Conservation (phyloP, 148 eudicot genomes). For the Rhododendron ferrugineum region DNA sequence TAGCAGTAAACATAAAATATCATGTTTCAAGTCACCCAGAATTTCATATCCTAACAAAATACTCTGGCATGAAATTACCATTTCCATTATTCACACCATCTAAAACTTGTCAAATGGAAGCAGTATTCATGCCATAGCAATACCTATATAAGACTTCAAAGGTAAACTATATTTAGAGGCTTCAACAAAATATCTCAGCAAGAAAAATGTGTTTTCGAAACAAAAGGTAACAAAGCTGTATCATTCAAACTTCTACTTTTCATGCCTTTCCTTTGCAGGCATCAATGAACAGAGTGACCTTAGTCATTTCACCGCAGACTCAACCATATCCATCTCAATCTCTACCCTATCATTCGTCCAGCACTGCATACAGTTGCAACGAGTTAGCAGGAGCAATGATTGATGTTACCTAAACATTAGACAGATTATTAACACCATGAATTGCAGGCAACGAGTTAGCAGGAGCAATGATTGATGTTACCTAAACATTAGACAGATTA, state of each 20-base stretch:
- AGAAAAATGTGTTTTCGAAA: not conserved
- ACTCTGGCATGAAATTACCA: not conserved
- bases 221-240: not conserved
- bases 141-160: not conserved
- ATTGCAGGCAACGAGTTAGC: not conserved
- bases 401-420: not conserved
- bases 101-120: not conserved
- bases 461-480: not conserved
- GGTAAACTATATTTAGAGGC: not conserved
- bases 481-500: not conserved
- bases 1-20: not conserved
- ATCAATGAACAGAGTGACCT: constrained; percentile 61
- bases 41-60: not conserved
- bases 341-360: constrained; percentile 76
- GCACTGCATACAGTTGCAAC: constrained; percentile 36
- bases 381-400: not conserved
- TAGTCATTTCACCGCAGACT: constrained; percentile 64
- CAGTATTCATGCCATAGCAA: not conserved
- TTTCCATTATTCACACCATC: not conserved
- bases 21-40: not conserved
- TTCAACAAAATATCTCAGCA: not conserved
- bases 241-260: constrained; percentile 42
- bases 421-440: not conserved
- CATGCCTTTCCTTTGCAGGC: constrained; percentile 71
- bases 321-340: constrained; percentile 65